Evolutionary conservation across 345 rosid genomes (phyloP).

Genomic region (Salix udensis): DNA sequence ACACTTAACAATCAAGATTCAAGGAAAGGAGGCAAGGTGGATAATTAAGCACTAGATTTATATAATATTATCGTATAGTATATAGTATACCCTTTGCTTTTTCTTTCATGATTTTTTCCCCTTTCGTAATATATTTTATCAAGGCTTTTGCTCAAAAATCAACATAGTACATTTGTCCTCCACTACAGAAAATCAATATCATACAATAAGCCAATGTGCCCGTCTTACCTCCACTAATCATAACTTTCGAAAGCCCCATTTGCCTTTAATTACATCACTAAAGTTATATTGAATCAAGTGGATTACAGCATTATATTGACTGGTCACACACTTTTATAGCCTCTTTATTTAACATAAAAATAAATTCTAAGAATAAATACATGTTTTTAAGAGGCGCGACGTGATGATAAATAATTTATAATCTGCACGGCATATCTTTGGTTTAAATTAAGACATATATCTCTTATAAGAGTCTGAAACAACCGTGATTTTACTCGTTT

Average conservation of each 20-base stretch:
- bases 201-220: not conserved
- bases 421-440: accelerated
- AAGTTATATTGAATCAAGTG: not conserved
- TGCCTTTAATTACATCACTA: not conserved
- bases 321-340: not conserved
- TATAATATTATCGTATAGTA: not conserved
- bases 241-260: not conserved
- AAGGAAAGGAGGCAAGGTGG: not conserved
- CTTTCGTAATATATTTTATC: not conserved
- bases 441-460: too few species aligned
- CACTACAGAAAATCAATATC: not conserved
- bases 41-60: not conserved
- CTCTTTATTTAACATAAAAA: too few species aligned
- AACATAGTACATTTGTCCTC: not conserved
- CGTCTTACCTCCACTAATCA: not conserved
- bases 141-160: not conserved
- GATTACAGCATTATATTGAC: not conserved
- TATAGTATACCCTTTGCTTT: not conserved
- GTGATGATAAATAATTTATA: accelerated
- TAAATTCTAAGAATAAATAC: too few species aligned
- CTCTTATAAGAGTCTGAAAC: accelerated
- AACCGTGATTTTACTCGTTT: accelerated
- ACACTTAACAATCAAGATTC: not conserved
- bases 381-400: too few species aligned
- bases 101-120: not conserved